Evolutionary conservation across 1,139 yeast species (phyloP), one percentile per base, ranked within the genome.

Genomic region (Saccharomyces hybrid): DNA sequence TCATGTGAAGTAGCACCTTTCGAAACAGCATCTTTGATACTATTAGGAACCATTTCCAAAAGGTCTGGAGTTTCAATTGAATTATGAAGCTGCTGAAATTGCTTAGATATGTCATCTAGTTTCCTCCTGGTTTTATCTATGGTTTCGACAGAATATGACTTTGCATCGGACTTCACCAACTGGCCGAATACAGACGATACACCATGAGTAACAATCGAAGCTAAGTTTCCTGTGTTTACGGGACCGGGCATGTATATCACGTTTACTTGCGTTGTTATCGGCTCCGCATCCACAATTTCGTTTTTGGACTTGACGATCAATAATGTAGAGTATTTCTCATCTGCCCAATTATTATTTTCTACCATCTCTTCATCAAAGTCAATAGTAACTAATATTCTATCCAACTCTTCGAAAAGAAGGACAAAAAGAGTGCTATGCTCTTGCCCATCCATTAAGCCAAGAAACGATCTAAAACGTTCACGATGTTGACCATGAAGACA

Each of bases 31-130:
- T 71, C 68, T 52, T 70, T 75, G 3, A 88, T 73, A 9, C 69
- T 66, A 0, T 84, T 83, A 63, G 88, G 93, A 1, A 81, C 72
- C 0, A 78, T 67, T 2, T 78, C 64, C 2, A 75, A 62, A 28
- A 89, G 70, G 60, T 86, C 83, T 0, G 96, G 96, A 1, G 82
- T 78, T 54, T 83, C 86, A 28, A 86, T 79, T 48, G 81, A 77
- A 59, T 84, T 87, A 59, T 86, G 86, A 29, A 88, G 72, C 64
- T 85, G 85, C 58, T 83, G 83, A 38, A 90, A 73, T 0, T 95
- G 83, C 14, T 81, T 67, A 1, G 88, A 81, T 31, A 89, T 72
- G 59, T 88, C 96, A 38, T 80, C 79, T 56, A 90, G 78, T 64
- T 84, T 87, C 66, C 81, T 83, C 57, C 80, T 79, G 1, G 89